Percentiles rank a stretch among this genome's conserved stretches.
Conservation (phyloP, 257 asterid species). For the Solanum etuberosum region DNA sequence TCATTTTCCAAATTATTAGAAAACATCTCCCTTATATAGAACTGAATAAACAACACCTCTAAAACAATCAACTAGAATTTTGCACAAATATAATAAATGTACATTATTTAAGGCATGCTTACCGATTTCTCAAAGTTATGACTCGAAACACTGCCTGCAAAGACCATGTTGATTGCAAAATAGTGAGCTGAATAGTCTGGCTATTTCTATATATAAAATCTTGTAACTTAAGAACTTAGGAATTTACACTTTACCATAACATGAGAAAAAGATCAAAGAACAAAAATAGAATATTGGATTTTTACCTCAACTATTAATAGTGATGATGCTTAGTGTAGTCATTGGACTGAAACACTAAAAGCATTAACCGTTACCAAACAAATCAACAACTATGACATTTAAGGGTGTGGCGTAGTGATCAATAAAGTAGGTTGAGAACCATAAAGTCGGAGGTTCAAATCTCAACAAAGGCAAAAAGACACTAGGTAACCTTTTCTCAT, state of each 20-base stretch:
- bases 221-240: neutral
- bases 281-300: neutral
- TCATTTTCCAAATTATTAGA: neutral
- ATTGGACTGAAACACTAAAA: neutral
- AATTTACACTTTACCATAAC: neutral
- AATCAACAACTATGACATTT: neutral
- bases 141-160: conserved; percentile 58
- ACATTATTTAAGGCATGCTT: conserved; percentile 12
- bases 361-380: neutral
- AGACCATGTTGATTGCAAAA: neutral
- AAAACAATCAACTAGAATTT: neutral
- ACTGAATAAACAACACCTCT: neutral
- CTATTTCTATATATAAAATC: neutral
- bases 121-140: conserved; percentile 61
- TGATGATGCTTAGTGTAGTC: neutral
- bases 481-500: neutral
- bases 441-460: neutral
- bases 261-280: neutral
- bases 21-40: neutral
- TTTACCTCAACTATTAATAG: neutral
- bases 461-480: neutral
- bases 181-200: neutral
- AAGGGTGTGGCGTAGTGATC: neutral
- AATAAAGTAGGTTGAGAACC: neutral
- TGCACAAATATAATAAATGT: neutral